These are phyloP conservation scores for Chenopodium album DNA, from an alignment of 148 eudicot genomes.

Conservation along the genomic window DNA sequence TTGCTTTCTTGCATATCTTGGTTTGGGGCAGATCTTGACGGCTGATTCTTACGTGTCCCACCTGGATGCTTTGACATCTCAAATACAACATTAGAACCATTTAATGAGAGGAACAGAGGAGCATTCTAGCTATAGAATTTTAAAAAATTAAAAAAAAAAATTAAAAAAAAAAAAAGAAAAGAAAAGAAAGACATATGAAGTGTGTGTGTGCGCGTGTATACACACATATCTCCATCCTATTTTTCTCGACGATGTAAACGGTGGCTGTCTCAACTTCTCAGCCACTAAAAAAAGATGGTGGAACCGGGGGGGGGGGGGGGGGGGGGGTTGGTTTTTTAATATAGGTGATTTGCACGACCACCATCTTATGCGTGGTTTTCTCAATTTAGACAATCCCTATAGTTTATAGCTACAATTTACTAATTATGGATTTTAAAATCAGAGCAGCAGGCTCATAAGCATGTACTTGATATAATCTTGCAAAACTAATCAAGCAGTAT, in stretches of 20 bases:
- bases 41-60: slow-evolving; percentile 14
- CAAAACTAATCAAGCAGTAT: background rate
- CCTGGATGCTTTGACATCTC: slow-evolving; percentile 32
- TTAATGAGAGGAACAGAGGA: slow-evolving; percentile 7
- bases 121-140: background rate
- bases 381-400: no score
- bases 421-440: background rate
- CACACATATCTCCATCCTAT: no score
- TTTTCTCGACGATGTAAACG: no score
- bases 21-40: slow-evolving; percentile 29
- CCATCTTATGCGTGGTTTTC: no score
- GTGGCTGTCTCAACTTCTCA: no score
- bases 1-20: slow-evolving; percentile 26
- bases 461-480: background rate
- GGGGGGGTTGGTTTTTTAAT: no score
- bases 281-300: no score
- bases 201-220: no score
- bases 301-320: no score
- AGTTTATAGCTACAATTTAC: background rate
- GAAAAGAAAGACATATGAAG: no score
- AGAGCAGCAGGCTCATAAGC: background rate
- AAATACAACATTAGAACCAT: slow-evolving; percentile 26
- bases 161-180: background rate
- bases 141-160: background rate
- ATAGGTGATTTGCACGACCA: no score